These are phyloP conservation scores for Dimocarpus longan DNA, from an alignment of 345 rosid species.

Conservation along the genomic window DNA sequence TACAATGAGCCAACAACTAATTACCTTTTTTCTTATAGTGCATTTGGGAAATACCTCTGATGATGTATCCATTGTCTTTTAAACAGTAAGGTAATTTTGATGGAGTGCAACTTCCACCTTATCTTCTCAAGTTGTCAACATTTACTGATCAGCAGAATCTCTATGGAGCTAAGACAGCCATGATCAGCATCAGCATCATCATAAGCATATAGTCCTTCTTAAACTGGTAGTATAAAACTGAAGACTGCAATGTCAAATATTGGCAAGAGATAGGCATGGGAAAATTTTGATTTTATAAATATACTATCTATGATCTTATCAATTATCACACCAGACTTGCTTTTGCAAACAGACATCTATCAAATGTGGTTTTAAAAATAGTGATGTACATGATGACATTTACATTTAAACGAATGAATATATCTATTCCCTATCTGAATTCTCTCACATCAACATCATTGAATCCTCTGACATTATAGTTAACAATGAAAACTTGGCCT, in stretches of 20 bases:
- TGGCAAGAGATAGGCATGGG: neutral
- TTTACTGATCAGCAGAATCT: neutral
- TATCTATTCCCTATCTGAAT: neutral
- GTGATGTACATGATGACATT: constrained; percentile 24
- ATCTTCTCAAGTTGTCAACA: neutral
- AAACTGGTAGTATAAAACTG: neutral
- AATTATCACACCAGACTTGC: neutral
- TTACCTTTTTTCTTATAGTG: neutral
- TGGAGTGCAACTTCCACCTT: neutral
- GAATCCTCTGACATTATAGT: constrained; percentile 80
- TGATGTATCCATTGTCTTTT: neutral
- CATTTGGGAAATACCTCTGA: too few relatives aligned
- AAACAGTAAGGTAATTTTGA: neutral
- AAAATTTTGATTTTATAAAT: neutral
- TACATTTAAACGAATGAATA: constrained; percentile 25
- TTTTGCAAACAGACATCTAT: neutral
- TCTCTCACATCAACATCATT: constrained; percentile 50
- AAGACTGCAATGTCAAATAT: neutral
- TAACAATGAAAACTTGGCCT: constrained; percentile 78
- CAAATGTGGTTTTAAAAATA: constrained; percentile 6
- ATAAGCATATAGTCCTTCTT: neutral
- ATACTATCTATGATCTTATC: neutral
- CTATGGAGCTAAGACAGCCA: neutral
- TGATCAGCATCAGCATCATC: neutral
- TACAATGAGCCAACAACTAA: neutral